phyloP scores from a whole-genome alignment of 495 filamentous ascomycete genomes.

The Penicillium samsonianum region DNA sequence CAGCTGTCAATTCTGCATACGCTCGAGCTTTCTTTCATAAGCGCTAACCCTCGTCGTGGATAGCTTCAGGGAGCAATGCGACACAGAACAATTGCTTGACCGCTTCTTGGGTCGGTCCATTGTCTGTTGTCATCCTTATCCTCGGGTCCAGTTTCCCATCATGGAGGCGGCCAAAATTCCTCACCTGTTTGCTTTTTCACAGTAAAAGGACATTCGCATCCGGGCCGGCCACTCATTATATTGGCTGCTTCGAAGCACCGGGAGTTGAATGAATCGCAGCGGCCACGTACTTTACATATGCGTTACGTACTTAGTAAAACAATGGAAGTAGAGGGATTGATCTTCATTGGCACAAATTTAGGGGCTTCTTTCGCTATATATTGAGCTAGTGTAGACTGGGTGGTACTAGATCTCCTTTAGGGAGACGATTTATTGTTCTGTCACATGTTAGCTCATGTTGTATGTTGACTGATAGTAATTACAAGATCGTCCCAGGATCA shows the following conservation, averaged over 20 bases:
- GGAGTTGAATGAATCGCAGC: background rate
- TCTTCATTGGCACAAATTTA: slow-evolving; percentile 14
- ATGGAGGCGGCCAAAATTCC: slow-evolving; percentile 1
- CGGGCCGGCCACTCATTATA: background rate
- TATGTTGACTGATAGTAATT: background rate
- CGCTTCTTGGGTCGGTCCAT: slow-evolving; percentile 13
- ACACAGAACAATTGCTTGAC: slow-evolving; percentile 12
- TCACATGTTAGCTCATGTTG: background rate
- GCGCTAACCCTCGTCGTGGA: background rate
- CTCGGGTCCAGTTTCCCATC: background rate
- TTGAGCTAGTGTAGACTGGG: slow-evolving; percentile 3
- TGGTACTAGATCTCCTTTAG: background rate
- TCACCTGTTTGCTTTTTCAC: background rate
- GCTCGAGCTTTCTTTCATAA: background rate
- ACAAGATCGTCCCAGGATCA: background rate
- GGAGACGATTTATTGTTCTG: background rate
- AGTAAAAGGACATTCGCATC: background rate
- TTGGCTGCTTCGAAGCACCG: background rate
- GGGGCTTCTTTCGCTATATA: background rate
- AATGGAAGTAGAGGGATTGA: slow-evolving; percentile 18
- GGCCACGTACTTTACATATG: slow-evolving; percentile 16
- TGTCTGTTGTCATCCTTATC: slow-evolving; percentile 8
- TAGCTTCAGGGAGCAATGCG: background rate
- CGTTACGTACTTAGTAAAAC: slow-evolving; percentile 3
- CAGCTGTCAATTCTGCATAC: slow-evolving; percentile 15